Evolutionary conservation across 148 eudicot genomes (phyloP).

Genomic region (Amaranthus cruentus): DNA sequence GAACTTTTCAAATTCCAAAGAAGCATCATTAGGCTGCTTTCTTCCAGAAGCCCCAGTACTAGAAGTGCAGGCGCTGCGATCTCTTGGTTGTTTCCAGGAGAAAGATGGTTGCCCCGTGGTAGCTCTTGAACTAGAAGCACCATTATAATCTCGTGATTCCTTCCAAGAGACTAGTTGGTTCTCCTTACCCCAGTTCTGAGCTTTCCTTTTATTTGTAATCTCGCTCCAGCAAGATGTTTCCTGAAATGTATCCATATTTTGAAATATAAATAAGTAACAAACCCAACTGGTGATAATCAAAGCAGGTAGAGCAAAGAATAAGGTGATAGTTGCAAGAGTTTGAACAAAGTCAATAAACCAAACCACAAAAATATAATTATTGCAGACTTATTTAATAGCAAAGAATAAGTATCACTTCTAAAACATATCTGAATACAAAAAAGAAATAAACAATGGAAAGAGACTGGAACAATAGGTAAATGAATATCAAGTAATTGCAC

Average conservation of each 20-base stretch:
- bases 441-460: not conserved
- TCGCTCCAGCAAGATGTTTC: conserved; percentile 49
- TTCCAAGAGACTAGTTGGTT: conserved; percentile 28
- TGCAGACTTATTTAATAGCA: not conserved
- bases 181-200: conserved; percentile 65
- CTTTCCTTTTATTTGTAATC: conserved; percentile 52
- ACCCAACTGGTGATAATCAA: not conserved
- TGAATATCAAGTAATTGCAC: conserved; percentile 12
- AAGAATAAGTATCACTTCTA: not conserved
- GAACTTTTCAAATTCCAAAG: conserved; percentile 64
- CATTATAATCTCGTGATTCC: conserved; percentile 21
- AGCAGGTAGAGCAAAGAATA: not conserved
- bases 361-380: too few species aligned
- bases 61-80: conserved; percentile 23
- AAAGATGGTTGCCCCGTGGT: conserved; percentile 22
- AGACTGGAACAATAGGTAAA: not conserved
- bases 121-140: conserved; percentile 13
- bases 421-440: not conserved
- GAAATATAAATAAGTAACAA: not conserved
- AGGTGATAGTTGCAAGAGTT: too few species aligned
- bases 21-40: conserved; percentile 19
- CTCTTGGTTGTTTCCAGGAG: conserved; percentile 36
- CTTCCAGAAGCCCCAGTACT: conserved; percentile 23
- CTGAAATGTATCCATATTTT: conserved; percentile 10
- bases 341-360: too few species aligned